Conservation (phyloP, 306 rosid genomes). For the Prunus davidiana region DNA sequence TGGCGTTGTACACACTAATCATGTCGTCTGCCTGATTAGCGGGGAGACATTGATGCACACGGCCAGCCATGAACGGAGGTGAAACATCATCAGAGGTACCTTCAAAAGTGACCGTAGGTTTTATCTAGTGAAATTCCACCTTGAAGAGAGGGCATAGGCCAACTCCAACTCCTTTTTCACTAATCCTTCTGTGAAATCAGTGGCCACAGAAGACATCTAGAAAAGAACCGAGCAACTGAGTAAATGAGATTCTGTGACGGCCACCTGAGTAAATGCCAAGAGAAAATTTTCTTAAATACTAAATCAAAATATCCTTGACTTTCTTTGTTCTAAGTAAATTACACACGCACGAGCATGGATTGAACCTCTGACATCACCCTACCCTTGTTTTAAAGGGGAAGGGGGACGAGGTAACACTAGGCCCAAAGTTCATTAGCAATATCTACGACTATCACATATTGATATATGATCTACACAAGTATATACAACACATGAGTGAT, state of each 20-base stretch:
- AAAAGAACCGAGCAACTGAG: background rate
- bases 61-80: background rate
- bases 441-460: background rate
- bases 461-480: background rate
- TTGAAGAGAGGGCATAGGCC: background rate
- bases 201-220: background rate
- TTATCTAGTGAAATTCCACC: background rate
- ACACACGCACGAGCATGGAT: background rate
- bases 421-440: background rate
- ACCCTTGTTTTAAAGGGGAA: background rate
- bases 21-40: background rate
- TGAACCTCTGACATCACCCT: background rate
- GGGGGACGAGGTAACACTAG: background rate
- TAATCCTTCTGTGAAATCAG: background rate
- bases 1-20: background rate
- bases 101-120: background rate
- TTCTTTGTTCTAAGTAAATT: background rate
- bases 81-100: background rate
- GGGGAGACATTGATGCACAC: background rate
- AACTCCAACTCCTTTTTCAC: background rate
- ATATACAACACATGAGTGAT: background rate
- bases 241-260: background rate
- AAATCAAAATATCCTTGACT: background rate
- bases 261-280: conserved; percentile 14
- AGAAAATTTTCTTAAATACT: background rate